These are phyloP conservation scores for Vanderwaltozyma verrucispora DNA, from an alignment of 805 yeast species.

Conservation along the genomic window DNA sequence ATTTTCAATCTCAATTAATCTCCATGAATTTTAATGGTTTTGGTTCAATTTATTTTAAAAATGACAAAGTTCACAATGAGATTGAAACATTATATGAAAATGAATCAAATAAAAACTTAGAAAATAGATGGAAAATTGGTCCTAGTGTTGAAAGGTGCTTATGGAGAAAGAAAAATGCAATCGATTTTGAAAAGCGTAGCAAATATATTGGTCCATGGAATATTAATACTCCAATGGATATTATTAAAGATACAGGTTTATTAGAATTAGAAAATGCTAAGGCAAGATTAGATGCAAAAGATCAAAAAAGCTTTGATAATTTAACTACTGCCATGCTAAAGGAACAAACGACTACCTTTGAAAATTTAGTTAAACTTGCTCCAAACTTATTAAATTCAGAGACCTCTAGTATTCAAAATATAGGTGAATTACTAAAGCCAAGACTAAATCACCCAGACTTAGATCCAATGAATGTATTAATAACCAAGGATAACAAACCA, in stretches of 20 bases:
- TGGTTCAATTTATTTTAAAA: constrained; percentile 69
- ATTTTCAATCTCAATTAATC: constrained; percentile 47
- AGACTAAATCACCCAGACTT: constrained; percentile 73
- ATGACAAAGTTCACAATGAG: not conserved
- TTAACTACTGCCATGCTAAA: constrained; percentile 37
- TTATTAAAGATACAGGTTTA: constrained; percentile 53
- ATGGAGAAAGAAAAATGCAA: constrained; percentile 53
- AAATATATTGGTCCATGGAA: constrained; percentile 69
- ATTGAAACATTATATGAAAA: constrained; percentile 39
- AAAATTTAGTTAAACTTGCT: constrained; percentile 46
- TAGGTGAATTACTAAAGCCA: constrained; percentile 55
- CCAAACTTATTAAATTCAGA: constrained; percentile 44
- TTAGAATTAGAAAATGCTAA: constrained; percentile 56
- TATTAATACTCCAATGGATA: constrained; percentile 42
- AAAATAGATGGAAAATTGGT: constrained; percentile 79
- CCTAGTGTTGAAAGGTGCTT: constrained; percentile 75
- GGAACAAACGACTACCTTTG: constrained; percentile 49
- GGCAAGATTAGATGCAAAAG: constrained; percentile 34
- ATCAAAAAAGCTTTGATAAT: constrained; percentile 38
- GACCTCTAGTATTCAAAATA: constrained; percentile 49
- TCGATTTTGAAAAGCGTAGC: constrained; percentile 42
- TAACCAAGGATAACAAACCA: constrained; percentile 31
- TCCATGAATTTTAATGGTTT: constrained; percentile 52
- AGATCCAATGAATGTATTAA: constrained; percentile 79
- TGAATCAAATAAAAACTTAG: constrained; percentile 41